Base-by-base conservation (phyloP, 2,329 filamentous ascomycete species). In the Neopestalotiopsis sp. region DNA sequence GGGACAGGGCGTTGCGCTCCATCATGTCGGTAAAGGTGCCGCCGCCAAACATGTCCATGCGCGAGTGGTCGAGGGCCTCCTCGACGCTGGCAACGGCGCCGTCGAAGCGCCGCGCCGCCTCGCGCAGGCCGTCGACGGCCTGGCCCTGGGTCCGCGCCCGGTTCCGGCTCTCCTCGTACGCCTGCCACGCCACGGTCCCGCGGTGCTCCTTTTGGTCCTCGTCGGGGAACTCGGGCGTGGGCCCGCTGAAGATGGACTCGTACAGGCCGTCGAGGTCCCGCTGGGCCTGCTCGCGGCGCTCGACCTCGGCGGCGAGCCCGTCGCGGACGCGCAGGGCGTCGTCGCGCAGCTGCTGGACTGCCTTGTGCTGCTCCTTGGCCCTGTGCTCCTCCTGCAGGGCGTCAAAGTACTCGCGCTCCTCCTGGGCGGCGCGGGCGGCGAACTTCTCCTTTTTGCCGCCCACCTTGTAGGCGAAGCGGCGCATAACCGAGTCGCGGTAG, bases 401-500 rank as follows among this genome's bases (percentile, higher is more conserved):
- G 61, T 86, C 83, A 32, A 87, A 81, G 75, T 88, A 89, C 70
- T 89, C 87, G 58, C 79, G 77, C 75, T 89, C 87, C 75, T 89
- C 87, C 70, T 85, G 86, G 63, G 82, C 81, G 14, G 86, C 84
- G 64, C 81, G 82, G n/a, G 81, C 81, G 17, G 80, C 77, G 71
- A 87, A 87, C 65, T 83, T 83, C n/a, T 82, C 84, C 57, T 81
- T 81, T 70, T 83, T 83, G 34, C 87, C 84, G 4, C 82, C 79
- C 10, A 87, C 79, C 69, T 83, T 86, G 80, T 86, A 86, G 53
- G 84, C 79, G 73, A 87, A 86, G 53, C 87, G 84, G 67, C 81
- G 82, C 73, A 88, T 78, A 62, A 84, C 82, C 59, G 83, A 85
- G 77, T 88, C 84, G 67, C 85, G 84, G 74, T 88, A 87, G 67